Percentiles rank a stretch among this genome's conserved stretches.
Evolutionary conservation across 352 stramenopile genomes (phyloP).

Genomic region (Chrysophaeum taylorii): DNA sequence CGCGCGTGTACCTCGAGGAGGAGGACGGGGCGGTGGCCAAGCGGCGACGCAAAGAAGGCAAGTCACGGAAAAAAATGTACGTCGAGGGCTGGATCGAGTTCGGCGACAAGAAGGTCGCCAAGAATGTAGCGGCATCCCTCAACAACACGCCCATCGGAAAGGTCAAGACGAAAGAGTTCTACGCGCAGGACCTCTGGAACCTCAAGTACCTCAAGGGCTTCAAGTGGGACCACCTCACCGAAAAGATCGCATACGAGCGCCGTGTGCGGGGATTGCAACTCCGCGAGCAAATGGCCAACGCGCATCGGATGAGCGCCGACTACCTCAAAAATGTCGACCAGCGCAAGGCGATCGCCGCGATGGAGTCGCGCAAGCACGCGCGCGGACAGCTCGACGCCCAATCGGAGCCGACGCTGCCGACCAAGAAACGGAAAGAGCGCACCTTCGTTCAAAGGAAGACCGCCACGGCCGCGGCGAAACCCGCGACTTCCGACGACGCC

Average conservation of each 20-base stretch:
- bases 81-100: conserved; percentile 98
- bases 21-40: conserved; percentile 84
- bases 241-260: conserved; percentile 86
- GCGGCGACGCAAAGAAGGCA: conserved; percentile 49
- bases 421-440: too few species aligned
- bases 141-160: conserved; percentile 71
- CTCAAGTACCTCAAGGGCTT: conserved; percentile 98
- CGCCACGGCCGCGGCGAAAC: too few species aligned
- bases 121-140: conserved; percentile 74
- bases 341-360: conserved; percentile 46
- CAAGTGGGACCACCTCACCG: conserved; percentile 95
- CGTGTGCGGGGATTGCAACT: conserved; percentile 60
- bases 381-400: too few species aligned
- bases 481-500: too few species aligned
- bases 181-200: conserved; percentile 96
- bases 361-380: too few species aligned
- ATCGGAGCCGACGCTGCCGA: too few species aligned
- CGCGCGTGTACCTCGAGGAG: conserved; percentile 84
- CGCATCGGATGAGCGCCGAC: conserved; percentile 47
- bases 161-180: conserved; percentile 82
- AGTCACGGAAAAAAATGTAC: conserved; percentile 60
- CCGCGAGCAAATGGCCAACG: conserved; percentile 61
- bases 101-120: conserved; percentile 88
- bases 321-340: conserved; percentile 53
- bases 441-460: too few species aligned